Percentiles rank a stretch among this genome's conserved stretches.
phyloP scores from a whole-genome alignment of 192 early-diverging fungal genomes.

The Backusella parvicylindrica region DNA sequence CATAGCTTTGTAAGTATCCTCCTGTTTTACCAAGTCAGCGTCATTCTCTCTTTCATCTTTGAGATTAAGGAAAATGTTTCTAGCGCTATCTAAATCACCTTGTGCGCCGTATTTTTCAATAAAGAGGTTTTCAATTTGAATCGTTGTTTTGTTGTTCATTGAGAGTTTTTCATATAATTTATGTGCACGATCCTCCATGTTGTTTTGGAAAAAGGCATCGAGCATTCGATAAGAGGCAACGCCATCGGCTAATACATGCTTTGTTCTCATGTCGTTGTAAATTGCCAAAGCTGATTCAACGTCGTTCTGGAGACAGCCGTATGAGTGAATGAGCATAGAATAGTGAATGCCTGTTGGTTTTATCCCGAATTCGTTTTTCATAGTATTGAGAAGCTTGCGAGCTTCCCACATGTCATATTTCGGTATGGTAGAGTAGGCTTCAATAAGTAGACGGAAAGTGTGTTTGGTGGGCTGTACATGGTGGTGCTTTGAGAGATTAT shows the following conservation, averaged over 20 bases:
- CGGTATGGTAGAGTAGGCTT: conserved; percentile 49
- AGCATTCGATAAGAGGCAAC: conserved; percentile 48
- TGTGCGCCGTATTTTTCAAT: conserved; percentile 49
- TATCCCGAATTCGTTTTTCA: conserved; percentile 33
- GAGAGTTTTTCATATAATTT: conserved; percentile 40
- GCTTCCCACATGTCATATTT: conserved; percentile 52
- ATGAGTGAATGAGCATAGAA: conserved; percentile 49
- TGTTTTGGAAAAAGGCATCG: conserved; percentile 43
- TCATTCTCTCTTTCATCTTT: conserved; percentile 25
- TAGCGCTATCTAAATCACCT: conserved; percentile 34
- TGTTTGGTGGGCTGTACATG: conserved; percentile 45
- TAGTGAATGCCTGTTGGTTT: conserved; percentile 45
- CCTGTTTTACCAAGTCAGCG: conserved; percentile 37
- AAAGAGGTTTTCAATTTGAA: conserved; percentile 56
- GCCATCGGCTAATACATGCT: conserved; percentile 36
- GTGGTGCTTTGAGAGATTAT: conserved; percentile 30
- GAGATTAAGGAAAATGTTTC: conserved; percentile 43
- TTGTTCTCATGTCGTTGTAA: conserved; percentile 40
- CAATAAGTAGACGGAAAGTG: conserved; percentile 51
- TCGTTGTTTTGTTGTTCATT: conserved; percentile 34
- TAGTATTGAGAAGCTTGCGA: conserved; percentile 37
- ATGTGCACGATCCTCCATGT: conserved; percentile 37
- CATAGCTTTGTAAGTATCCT: conserved; percentile 58
- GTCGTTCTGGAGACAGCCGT: conserved; percentile 50
- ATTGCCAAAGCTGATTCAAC: conserved; percentile 36